Conservation (phyloP, 2,329 filamentous ascomycete species). For the Fusarium falciforme region DNA sequence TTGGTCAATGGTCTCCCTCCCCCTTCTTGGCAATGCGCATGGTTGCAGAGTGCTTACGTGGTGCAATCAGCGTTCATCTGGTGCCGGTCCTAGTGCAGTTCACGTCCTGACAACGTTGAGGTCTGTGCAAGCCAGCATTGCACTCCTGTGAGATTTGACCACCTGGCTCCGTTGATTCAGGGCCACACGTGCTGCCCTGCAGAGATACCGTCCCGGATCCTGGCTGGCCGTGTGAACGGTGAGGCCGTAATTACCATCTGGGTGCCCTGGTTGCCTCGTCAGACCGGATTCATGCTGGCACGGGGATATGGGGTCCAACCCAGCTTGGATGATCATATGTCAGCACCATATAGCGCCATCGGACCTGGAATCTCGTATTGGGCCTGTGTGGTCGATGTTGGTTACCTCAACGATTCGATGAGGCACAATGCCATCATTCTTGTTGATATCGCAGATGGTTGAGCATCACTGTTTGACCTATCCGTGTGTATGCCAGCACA, state of each 20-base stretch:
- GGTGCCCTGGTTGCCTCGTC: background rate
- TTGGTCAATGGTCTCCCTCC: slow-evolving; percentile 2
- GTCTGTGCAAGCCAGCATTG: slow-evolving; percentile 2
- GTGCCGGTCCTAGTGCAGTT: slow-evolving; percentile 14
- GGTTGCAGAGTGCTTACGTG: slow-evolving; percentile 31
- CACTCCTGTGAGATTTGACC: slow-evolving; percentile 13
- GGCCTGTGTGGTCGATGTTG: background rate
- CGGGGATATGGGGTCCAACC: background rate
- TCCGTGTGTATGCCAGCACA: background rate
- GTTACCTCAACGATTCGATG: background rate
- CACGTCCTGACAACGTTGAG: slow-evolving; percentile 19
- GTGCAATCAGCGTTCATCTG: slow-evolving; percentile 16
- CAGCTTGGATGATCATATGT: slow-evolving; percentile 7
- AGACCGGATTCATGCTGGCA: slow-evolving; percentile 1
- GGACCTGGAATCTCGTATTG: background rate
- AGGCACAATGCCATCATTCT: background rate
- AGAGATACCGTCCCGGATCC: slow-evolving; percentile 13
- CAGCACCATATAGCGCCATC: slow-evolving; percentile 21
- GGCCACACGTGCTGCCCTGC: background rate
- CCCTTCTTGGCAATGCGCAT: slow-evolving; percentile 20
- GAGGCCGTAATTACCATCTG: slow-evolving; percentile 4
- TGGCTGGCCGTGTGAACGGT: slow-evolving; percentile 2
- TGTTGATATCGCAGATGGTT: background rate
- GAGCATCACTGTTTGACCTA: background rate
- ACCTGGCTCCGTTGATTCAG: slow-evolving; percentile 8